A percentile compares a stretch with the other conserved stretches of the same genome.
These are phyloP conservation scores for Clitopilus hobsonii DNA, from an alignment of 768 basidiomycete species.

Conservation along the genomic window DNA sequence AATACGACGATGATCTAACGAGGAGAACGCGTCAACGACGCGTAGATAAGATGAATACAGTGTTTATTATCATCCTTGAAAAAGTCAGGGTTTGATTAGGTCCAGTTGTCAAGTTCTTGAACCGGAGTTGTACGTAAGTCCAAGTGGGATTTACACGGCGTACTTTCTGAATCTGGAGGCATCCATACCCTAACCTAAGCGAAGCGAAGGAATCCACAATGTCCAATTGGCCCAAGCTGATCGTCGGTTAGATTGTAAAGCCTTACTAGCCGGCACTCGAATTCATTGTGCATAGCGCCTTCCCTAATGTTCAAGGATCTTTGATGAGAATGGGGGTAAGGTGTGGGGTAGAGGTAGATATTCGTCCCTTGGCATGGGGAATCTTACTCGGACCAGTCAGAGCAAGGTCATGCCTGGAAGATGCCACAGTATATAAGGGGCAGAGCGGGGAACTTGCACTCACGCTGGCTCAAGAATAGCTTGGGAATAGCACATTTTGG, in stretches of 20 bases:
- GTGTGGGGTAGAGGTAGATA: neutral
- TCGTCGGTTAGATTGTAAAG: neutral
- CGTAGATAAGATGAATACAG: neutral
- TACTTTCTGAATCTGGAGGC: too few relatives aligned
- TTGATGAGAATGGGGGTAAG: neutral
- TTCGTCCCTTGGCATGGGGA: neutral
- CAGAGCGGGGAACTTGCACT: neutral
- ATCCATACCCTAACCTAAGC: neutral
- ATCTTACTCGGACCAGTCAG: neutral
- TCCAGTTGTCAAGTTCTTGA: neutral
- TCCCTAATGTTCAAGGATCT: neutral
- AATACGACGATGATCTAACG: neutral
- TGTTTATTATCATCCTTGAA: neutral
- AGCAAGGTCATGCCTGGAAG: neutral
- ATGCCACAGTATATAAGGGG: neutral
- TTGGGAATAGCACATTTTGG: neutral
- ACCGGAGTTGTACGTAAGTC: neutral
- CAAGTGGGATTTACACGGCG: neutral
- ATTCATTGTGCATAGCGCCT: too few relatives aligned
- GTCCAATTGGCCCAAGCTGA: neutral
- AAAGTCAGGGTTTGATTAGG: neutral
- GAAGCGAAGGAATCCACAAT: neutral
- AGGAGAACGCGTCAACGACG: neutral
- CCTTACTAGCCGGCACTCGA: too few relatives aligned
- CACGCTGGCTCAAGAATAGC: too few relatives aligned